A percentile compares a stretch with the other conserved stretches of the same genome.
phyloP scores from a whole-genome alignment of 306 rosid species.

The Chamaecrista fasciculata region DNA sequence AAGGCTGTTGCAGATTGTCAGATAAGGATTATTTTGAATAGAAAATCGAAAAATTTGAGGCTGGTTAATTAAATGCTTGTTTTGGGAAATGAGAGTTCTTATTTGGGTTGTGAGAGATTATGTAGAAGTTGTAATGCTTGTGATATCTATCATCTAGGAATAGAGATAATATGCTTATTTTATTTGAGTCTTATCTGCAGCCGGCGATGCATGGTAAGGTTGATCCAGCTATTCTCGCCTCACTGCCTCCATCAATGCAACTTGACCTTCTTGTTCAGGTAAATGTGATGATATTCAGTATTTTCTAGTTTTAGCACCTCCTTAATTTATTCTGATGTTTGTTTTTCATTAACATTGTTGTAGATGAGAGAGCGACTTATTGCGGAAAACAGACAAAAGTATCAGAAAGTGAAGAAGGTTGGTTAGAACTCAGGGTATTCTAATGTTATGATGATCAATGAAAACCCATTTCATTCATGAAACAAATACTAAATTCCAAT shows the following conservation, averaged over 20 bases:
- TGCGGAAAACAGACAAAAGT: constrained; percentile 92
- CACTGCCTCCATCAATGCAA: constrained; percentile 64
- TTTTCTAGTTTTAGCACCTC: constrained; percentile 20
- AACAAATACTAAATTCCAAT: background rate
- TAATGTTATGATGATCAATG: constrained; percentile 8
- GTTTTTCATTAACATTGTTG: constrained; percentile 23
- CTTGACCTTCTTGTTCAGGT: constrained; percentile 61
- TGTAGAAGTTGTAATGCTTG: background rate
- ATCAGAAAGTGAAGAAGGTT: constrained; percentile 94
- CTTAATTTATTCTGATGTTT: constrained; percentile 18
- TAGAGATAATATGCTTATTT: background rate
- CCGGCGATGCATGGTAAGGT: constrained; percentile 44
- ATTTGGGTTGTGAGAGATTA: background rate
- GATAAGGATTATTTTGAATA: background rate
- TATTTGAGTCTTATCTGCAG: constrained; percentile 24
- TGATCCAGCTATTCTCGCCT: constrained; percentile 53
- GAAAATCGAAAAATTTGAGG: background rate
- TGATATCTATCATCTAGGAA: constrained; percentile 1
- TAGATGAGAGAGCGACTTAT: constrained; percentile 90
- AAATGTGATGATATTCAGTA: constrained; percentile 17
- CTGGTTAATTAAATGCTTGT: background rate
- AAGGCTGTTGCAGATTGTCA: background rate
- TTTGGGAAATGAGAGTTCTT: background rate
- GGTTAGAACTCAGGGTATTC: constrained; percentile 32
- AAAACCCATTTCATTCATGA: constrained; percentile 9